A percentile compares a stretch with the other conserved stretches of the same genome.
These are phyloP conservation scores for Ophiostoma quercus DNA, from an alignment of 2,329 filamentous ascomycete genomes.

Conservation along the genomic window DNA sequence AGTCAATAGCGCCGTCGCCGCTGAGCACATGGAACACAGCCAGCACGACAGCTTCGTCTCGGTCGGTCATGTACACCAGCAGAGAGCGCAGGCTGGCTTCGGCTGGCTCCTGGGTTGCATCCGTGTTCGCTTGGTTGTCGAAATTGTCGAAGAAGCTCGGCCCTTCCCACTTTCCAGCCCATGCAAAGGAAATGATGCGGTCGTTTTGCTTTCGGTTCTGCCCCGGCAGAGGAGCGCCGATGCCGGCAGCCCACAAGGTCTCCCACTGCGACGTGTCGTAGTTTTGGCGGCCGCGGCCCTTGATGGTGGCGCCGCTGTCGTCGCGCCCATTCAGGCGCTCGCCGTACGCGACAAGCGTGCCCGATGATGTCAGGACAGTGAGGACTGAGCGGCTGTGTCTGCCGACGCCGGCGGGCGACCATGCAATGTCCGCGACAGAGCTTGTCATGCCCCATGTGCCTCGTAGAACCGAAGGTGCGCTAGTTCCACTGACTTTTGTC, in stretches of 20 bases:
- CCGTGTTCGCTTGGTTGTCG: neutral
- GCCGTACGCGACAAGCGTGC: conserved; percentile 48
- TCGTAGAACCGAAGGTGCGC: neutral
- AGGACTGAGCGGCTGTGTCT: conserved; percentile 50
- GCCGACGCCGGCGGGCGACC: conserved; percentile 56
- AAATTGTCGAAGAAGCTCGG: neutral
- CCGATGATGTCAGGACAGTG: conserved; percentile 46
- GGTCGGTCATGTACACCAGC: conserved; percentile 49
- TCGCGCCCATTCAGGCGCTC: conserved; percentile 35
- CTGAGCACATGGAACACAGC: conserved; percentile 34
- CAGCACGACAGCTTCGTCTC: conserved; percentile 47
- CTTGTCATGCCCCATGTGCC: conserved; percentile 40
- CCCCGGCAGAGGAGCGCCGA: conserved; percentile 45
- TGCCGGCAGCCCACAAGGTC: conserved; percentile 53
- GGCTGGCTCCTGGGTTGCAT: neutral
- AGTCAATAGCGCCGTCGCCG: conserved; percentile 31
- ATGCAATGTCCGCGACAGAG: conserved; percentile 49
- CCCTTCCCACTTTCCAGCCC: conserved; percentile 38
- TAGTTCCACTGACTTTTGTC: neutral
- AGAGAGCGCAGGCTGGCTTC: conserved; percentile 34
- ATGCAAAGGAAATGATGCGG: conserved; percentile 48
- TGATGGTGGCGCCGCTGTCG: neutral
- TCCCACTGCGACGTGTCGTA: conserved; percentile 44
- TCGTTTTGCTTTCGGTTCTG: conserved; percentile 33
- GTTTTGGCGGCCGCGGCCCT: conserved; percentile 19